Evolutionary conservation across 345 rosid species (phyloP).

Genomic region (Garcia nutans): DNA sequence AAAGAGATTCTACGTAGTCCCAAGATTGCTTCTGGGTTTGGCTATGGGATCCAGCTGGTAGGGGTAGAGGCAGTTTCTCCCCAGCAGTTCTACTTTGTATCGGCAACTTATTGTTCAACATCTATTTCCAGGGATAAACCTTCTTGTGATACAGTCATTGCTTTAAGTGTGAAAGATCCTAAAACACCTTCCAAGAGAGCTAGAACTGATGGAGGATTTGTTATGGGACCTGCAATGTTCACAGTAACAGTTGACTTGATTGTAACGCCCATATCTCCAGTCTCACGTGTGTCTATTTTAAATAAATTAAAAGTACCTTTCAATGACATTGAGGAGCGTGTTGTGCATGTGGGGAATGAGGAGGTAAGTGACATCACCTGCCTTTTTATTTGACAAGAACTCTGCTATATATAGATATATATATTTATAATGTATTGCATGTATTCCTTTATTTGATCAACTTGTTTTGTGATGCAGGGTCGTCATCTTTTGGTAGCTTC

Average conservation of each 20-base stretch:
- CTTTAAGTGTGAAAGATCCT: not conserved
- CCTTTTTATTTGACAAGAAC: too few species aligned
- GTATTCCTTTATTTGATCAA: not conserved
- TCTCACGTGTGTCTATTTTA: conserved; percentile 2
- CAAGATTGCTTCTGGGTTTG: conserved; percentile 19
- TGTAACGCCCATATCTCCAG: conserved; percentile 12
- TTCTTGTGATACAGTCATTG: too few species aligned
- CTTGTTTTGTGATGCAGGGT: conserved; percentile 9
- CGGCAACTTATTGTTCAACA: too few species aligned
- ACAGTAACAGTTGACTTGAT: conserved; percentile 19
- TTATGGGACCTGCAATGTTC: conserved; percentile 10
- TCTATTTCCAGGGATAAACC: not conserved
- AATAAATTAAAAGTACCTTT: conserved; percentile 17
- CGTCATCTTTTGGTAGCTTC: conserved; percentile 14
- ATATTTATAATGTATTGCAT: too few species aligned
- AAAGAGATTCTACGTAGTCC: conserved; percentile 21
- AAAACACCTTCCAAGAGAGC: too few species aligned
- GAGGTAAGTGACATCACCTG: conserved; percentile 14
- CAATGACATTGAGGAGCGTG: conserved; percentile 11
- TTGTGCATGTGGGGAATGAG: conserved; percentile 5
- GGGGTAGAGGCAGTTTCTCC: conserved; percentile 2
- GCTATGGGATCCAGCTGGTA: conserved; percentile 4
- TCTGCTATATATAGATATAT: too few species aligned
- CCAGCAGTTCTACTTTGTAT: not conserved
- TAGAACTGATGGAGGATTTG: conserved; percentile 4